Base-by-base conservation (phyloP, 2,329 filamentous ascomycete genomes). In the Neopestalotiopsis sp. region DNA sequence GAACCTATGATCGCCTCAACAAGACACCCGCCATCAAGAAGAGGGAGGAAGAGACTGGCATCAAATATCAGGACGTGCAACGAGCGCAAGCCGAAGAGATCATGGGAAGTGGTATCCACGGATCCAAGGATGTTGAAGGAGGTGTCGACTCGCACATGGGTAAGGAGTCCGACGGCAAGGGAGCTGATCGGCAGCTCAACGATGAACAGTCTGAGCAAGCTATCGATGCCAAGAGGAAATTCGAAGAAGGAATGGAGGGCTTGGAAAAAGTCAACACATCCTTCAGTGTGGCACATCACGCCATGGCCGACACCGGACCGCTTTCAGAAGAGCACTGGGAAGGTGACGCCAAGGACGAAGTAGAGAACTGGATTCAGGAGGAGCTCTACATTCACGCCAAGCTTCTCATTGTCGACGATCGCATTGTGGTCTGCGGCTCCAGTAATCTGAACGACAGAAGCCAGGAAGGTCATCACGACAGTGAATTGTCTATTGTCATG, bases 301-400 rank as follows among this genome's bases (percentile, higher is more conserved):
- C 94, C 45, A 96, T 98, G 94, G 86, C 92, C 28, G 88, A 75
- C 6, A 88, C 72, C 82, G 90, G 78, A 79, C 88, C 78, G 83
- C 86, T 85, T 81, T 89, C 75, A 3, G 90, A 93, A 10, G 93
- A 97, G 79, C 75, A 82, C 0, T 98, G 94, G 93, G 91, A 95
- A 17, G 92, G 93, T 17, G 84, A 92, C 3, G 83, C 89, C 0
- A 88, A 95, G 73, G 88, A 89, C 1, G 96, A 98, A 79, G 92
- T 94, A 68, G 88, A 92, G 67, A 94, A 97, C 77, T 97, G 96
- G 84, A 91, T 98, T 69, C 95, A 97, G 78, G 96, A 99, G 78
- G 95, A 99, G 80, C 88, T 98, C 1, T 99, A 99, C 78, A 91
- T 98, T 62, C 96, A 99, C 79, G 92, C 90, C 24, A 99, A 98